Percentiles rank a stretch among this genome's conserved stretches.
Evolutionary conservation across 1,139 yeast species (phyloP).

Genomic region (Candida smagusa): DNA sequence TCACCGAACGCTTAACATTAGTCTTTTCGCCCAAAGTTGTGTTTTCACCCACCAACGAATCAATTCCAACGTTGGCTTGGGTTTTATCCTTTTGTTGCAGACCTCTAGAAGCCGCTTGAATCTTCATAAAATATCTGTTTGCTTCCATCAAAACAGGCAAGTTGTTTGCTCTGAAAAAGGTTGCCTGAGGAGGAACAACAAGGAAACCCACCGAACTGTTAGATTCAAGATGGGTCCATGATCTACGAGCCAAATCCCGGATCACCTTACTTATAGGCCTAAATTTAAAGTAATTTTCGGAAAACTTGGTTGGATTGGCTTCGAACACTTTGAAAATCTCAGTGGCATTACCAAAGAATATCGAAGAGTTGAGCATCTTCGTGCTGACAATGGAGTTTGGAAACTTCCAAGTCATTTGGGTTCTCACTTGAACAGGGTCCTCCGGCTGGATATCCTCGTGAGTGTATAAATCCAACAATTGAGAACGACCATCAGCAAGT

Average conservation of each 20-base stretch:
- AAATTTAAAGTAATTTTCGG: conserved; percentile 35
- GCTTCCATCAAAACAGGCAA: conserved; percentile 85
- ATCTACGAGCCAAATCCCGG: conserved; percentile 83
- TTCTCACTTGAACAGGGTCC: conserved; percentile 71
- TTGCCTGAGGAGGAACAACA: conserved; percentile 60
- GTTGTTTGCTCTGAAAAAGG: conserved; percentile 75
- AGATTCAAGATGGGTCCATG: conserved; percentile 76
- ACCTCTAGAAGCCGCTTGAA: conserved; percentile 38
- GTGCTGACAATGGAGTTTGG: conserved; percentile 78
- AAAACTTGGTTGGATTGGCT: conserved; percentile 28
- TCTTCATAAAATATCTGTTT: conserved; percentile 72
- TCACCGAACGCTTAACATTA: conserved; percentile 75
- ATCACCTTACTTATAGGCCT: conserved; percentile 67
- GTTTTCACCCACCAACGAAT: conserved; percentile 66
- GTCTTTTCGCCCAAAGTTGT: conserved; percentile 71
- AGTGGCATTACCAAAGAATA: conserved; percentile 65
- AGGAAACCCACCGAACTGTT: conserved; percentile 63
- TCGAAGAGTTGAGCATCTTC: conserved; percentile 69
- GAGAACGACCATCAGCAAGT: conserved; percentile 48
- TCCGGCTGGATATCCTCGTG: conserved; percentile 62
- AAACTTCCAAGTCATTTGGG: conserved; percentile 86
- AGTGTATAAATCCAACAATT: conserved; percentile 68
- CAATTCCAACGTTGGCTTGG: conserved; percentile 84
- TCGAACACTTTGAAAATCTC: conserved; percentile 43
- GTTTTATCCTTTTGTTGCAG: conserved; percentile 49